Base-by-base conservation (phyloP, 1,284 basidiomycete genomes). In the Cystobasidiaceae sp. region DNA sequence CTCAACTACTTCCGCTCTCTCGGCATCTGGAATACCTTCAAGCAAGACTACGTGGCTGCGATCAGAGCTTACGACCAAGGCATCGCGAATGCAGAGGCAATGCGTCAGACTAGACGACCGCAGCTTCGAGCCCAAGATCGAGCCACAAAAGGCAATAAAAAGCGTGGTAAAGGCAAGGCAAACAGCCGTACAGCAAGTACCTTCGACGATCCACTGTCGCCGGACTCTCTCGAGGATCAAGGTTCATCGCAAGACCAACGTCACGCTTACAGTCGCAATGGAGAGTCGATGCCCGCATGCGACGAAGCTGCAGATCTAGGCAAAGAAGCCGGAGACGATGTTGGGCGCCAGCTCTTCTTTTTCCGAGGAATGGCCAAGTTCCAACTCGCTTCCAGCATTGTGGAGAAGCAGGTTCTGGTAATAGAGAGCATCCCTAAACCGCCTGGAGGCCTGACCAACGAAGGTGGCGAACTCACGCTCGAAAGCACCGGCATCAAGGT, bases 21-120 rank as follows among this genome's bases (percentile, higher is more conserved):
- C 30, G 89, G 88, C 11, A 86, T 90, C 67, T 87, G 90, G 5
- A 86, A 87, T 69, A 87, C 85, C 72, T 90, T 90, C 79, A 83
- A 87, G 57, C 88, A 90, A 69, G 88, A 90, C 74, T 90, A 85
- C 71, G 67, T 78, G 1, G 78, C 82, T 33, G 89, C 88, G 0
- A 82, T 82, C 21, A 85, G 83, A 72, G 87, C 90, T 73, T 90
- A 89, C 67, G 89, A 88, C 0, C 77, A 84, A 69, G 87, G 85
- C 1, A 80, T 90, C 66, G 85, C 84, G 70, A 87, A 90, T 76
- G 83, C 86, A 0, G 83, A 87, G 32, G 81, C 82, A 0, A 75
- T 80, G 27, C 85, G 89, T 55, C 87, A 84, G 75, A 83, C 83
- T 3, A 84, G 56, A 41, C 68, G 66, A 58, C 69, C 66, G 62